A percentile compares a stretch with the other conserved stretches of the same genome.
Evolutionary conservation across 179 eudicot species (phyloP).

Genomic region (Silene vulgaris): DNA sequence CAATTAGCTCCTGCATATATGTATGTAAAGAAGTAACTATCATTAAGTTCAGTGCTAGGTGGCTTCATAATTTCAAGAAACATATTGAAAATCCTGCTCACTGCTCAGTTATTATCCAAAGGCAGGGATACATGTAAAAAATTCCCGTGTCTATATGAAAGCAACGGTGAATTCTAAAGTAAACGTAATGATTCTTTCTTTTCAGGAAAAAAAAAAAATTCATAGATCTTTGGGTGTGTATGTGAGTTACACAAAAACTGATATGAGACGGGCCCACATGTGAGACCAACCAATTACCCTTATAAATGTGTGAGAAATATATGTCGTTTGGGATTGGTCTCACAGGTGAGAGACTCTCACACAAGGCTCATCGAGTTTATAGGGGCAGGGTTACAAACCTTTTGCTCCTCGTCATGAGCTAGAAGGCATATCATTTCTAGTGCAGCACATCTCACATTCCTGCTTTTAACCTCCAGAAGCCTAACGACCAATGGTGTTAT

Average conservation of each 20-base stretch:
- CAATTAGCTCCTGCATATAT: constrained; percentile 49
- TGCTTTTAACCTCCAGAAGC: constrained; percentile 50
- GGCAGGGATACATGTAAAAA: not conserved
- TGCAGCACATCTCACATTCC: constrained; percentile 48
- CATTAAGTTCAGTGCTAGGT: not conserved
- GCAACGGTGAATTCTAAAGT: not conserved
- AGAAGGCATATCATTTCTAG: constrained; percentile 45
- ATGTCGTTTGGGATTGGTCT: too few species aligned
- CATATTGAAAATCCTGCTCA: not conserved
- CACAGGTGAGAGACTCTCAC: too few species aligned
- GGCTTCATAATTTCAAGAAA: not conserved
- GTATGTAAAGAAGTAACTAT: not conserved
- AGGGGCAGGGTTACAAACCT: constrained; percentile 35
- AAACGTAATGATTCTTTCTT: too few species aligned
- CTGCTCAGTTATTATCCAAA: not conserved
- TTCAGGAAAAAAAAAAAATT: too few species aligned
- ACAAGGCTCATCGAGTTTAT: too few species aligned
- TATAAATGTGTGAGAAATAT: too few species aligned
- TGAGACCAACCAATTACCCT: too few species aligned
- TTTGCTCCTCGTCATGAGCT: constrained; percentile 53
- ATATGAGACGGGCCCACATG: too few species aligned
- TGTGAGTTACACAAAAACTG: too few species aligned
- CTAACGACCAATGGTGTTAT: constrained; percentile 54
- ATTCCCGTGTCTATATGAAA: not conserved
- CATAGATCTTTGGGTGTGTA: too few species aligned